Evolutionary conservation across 106 monocot genomes (phyloP).

Genomic region (Platanthera guangdongensis): DNA sequence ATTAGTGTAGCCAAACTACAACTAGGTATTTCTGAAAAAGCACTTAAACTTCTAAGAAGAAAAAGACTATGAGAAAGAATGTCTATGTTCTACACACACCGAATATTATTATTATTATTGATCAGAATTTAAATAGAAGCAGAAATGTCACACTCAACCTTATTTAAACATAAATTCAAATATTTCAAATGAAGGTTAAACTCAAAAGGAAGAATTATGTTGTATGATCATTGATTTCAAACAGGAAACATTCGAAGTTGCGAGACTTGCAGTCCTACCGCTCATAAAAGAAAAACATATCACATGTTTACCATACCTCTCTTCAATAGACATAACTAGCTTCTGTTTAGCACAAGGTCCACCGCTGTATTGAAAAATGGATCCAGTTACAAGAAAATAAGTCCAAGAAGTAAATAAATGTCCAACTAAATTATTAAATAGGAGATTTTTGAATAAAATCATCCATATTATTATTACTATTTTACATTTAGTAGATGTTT

Average conservation of each 20-base stretch:
- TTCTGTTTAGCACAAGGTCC: slow-evolving; percentile 18
- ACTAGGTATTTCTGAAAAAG: neutral
- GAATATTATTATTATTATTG: too few relatives aligned
- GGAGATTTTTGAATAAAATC: neutral
- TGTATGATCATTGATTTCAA: neutral
- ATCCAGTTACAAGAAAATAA: neutral
- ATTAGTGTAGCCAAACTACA: neutral
- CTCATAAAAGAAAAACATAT: slow-evolving; percentile 4
- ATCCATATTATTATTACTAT: neutral
- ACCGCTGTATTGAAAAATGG: slow-evolving; percentile 43
- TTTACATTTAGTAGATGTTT: too few relatives aligned
- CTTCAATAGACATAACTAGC: slow-evolving; percentile 33
- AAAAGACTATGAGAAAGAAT: neutral
- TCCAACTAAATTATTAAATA: neutral
- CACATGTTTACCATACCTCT: slow-evolving; percentile 49
- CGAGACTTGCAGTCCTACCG: neutral
- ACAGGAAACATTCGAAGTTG: neutral
- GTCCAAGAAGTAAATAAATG: neutral
- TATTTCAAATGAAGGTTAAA: neutral
- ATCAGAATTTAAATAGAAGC: neutral
- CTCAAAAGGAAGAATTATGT: neutral
- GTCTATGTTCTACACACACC: neutral
- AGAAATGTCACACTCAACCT: neutral
- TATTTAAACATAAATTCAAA: neutral
- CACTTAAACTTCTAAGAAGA: neutral